Percentiles rank a stretch among this genome's conserved stretches.
Evolutionary conservation across 2,329 filamentous ascomycete species (phyloP).

Genomic region (Sclerotiophoma versabilis): DNA sequence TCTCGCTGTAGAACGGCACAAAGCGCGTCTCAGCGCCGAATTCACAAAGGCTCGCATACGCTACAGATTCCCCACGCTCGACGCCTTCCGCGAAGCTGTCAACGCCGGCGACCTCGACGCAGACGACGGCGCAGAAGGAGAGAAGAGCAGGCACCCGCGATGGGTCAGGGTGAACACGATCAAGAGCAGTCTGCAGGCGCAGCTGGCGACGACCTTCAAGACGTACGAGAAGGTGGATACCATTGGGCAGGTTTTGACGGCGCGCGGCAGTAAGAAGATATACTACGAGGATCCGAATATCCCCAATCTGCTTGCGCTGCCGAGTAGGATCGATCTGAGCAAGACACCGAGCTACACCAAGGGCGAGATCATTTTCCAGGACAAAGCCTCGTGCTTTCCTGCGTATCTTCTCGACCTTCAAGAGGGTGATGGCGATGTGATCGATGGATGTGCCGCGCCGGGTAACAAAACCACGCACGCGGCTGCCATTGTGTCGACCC

Average conservation of each 20-base stretch:
- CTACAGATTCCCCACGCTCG: conserved; percentile 71
- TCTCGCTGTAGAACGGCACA: conserved; percentile 78
- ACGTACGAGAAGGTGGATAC: conserved; percentile 64
- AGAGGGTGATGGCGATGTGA: conserved; percentile 73
- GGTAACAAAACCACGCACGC: conserved; percentile 98
- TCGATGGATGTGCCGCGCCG: conserved; percentile 94
- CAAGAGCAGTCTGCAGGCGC: conserved; percentile 71
- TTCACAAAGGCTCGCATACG: conserved; percentile 80
- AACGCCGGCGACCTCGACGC: conserved; percentile 50
- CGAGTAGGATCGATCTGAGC: conserved; percentile 74
- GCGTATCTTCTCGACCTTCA: conserved; percentile 81
- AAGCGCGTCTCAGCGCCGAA: conserved; percentile 79
- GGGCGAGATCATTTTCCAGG: conserved; percentile 87
- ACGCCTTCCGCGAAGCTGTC: conserved; percentile 68
- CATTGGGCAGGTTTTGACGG: conserved; percentile 64
- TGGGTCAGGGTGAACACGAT: conserved; percentile 91
- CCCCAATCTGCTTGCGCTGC: conserved; percentile 81
- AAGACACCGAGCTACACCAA: conserved; percentile 75
- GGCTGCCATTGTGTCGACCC: conserved; percentile 71
- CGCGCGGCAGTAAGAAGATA: conserved; percentile 53
- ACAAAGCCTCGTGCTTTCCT: conserved; percentile 97
- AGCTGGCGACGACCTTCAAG: conserved; percentile 77
- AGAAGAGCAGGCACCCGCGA: conserved; percentile 69
- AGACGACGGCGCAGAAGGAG: conserved; percentile 52
- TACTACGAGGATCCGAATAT: conserved; percentile 81